These are phyloP conservation scores for Lactarius tabidus DNA, from an alignment of 768 basidiomycete species.

Conservation along the genomic window DNA sequence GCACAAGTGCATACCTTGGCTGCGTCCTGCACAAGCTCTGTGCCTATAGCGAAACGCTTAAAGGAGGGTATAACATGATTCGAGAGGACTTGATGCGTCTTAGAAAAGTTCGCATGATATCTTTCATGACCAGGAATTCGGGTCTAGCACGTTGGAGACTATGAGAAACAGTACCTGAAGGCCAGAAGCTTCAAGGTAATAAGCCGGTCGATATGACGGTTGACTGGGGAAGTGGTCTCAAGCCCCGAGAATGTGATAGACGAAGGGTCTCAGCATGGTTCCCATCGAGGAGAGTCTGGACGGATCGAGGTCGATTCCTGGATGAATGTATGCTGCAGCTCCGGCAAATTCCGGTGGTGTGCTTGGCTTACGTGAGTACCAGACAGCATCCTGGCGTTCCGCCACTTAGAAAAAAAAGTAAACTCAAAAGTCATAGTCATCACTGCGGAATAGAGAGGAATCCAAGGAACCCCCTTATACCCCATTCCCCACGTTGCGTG, in stretches of 20 bases:
- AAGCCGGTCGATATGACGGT: constrained; percentile 90
- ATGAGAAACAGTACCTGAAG: constrained; percentile 58
- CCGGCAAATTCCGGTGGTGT: too few relatives aligned
- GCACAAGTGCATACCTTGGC: constrained; percentile 60
- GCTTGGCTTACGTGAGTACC: too few relatives aligned
- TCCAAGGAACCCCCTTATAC: too few relatives aligned
- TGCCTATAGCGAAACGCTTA: constrained; percentile 82
- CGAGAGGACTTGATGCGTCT: constrained; percentile 80
- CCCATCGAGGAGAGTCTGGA: constrained; percentile 63
- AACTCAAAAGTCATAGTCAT: too few relatives aligned
- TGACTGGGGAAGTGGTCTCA: constrained; percentile 60
- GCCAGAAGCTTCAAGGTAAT: constrained; percentile 89
- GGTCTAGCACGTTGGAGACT: neutral
- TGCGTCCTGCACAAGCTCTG: constrained; percentile 84
- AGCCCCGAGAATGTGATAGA: constrained; percentile 69
- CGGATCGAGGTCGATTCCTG: constrained; percentile 40
- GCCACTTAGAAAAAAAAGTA: too few relatives aligned
- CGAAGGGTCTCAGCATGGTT: constrained; percentile 57
- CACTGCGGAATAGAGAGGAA: too few relatives aligned
- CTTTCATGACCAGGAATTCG: too few relatives aligned
- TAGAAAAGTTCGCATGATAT: constrained; percentile 91
- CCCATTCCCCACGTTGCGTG: too few relatives aligned
- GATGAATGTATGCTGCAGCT: too few relatives aligned
- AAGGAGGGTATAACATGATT: constrained; percentile 81
- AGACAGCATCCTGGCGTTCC: constrained; percentile 13